Percentiles rank a stretch among this genome's conserved stretches.
These are phyloP conservation scores for Aspergillus luchuensis DNA, from an alignment of 2,329 filamentous ascomycete species.

Conservation along the genomic window DNA sequence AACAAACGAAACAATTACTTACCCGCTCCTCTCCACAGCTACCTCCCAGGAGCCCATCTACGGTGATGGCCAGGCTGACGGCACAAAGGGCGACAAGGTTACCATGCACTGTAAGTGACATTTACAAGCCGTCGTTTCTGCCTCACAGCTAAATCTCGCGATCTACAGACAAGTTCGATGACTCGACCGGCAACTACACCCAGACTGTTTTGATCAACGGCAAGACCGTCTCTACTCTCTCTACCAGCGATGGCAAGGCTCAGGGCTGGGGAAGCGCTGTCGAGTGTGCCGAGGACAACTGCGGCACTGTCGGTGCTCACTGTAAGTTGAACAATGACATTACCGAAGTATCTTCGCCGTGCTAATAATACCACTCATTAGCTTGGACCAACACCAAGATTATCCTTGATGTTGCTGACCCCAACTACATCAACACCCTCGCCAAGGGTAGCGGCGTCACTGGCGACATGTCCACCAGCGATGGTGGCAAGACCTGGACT, in stretches of 20 bases:
- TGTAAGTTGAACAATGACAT: slow-evolving; percentile 21
- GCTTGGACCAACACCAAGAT: slow-evolving; percentile 47
- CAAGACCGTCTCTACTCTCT: slow-evolving; percentile 45
- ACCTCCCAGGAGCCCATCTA: slow-evolving; percentile 37
- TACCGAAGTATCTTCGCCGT: background rate
- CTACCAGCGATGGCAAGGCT: slow-evolving; percentile 48
- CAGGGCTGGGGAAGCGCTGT: slow-evolving; percentile 49
- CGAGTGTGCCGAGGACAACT: slow-evolving; percentile 43
- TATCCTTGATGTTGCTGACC: slow-evolving; percentile 33
- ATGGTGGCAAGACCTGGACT: slow-evolving; percentile 50
- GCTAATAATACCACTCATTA: slow-evolving; percentile 6
- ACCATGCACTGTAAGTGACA: slow-evolving; percentile 43
- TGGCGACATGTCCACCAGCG: slow-evolving; percentile 43
- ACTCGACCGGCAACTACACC: slow-evolving; percentile 55
- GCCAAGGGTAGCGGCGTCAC: slow-evolving; percentile 43
- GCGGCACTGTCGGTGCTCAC: slow-evolving; percentile 46
- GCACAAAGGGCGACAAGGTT: slow-evolving; percentile 34
- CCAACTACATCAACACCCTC: slow-evolving; percentile 43
- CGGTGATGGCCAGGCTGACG: slow-evolving; percentile 27
- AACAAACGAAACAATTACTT: background rate
- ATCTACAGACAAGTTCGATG: slow-evolving; percentile 43
- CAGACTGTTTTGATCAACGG: slow-evolving; percentile 38
- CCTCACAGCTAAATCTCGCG: background rate
- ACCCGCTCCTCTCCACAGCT: background rate
- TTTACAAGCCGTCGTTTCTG: too few species aligned